phyloP scores from a whole-genome alignment of 768 basidiomycete genomes.

The Leccinum arenicola region DNA sequence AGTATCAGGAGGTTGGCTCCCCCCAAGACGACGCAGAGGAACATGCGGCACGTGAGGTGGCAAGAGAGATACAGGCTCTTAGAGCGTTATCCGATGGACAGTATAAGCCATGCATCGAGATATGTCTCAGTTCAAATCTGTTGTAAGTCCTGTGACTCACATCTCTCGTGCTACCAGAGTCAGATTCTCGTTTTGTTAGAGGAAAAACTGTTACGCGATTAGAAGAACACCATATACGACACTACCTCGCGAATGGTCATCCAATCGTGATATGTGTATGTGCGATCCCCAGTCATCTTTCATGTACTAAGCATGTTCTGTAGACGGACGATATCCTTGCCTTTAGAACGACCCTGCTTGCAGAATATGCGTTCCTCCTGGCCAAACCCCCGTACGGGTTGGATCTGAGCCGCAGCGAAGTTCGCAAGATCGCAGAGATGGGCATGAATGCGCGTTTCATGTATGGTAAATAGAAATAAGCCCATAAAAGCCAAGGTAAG shows the following conservation, averaged over 20 bases:
- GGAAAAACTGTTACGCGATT: constrained; percentile 66
- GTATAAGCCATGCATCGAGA: constrained; percentile 65
- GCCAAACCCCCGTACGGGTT: constrained; percentile 71
- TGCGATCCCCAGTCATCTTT: not conserved
- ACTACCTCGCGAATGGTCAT: constrained; percentile 61
- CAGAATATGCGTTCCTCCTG: constrained; percentile 77
- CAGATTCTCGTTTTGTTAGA: constrained; percentile 31
- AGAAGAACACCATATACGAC: constrained; percentile 69
- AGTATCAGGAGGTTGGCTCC: constrained; percentile 16
- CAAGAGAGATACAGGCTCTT: constrained; percentile 20
- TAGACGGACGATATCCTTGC: constrained; percentile 84
- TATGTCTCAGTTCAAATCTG: constrained; percentile 79
- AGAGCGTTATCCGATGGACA: constrained; percentile 12
- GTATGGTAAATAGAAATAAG: not conserved
- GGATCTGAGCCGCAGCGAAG: constrained; percentile 58
- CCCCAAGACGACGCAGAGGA: constrained; percentile 13
- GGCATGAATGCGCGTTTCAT: constrained; percentile 45
- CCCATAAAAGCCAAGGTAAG: not conserved
- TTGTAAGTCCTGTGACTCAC: constrained; percentile 43
- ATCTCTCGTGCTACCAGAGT: not conserved
- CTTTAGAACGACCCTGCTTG: constrained; percentile 70
- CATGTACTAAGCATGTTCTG: not conserved
- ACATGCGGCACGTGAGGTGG: constrained; percentile 21
- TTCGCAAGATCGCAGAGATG: constrained; percentile 56
- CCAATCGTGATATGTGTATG: constrained; percentile 75